These are phyloP conservation scores for Pugionium cornutum DNA, from an alignment of 345 rosid genomes.

Conservation along the genomic window DNA sequence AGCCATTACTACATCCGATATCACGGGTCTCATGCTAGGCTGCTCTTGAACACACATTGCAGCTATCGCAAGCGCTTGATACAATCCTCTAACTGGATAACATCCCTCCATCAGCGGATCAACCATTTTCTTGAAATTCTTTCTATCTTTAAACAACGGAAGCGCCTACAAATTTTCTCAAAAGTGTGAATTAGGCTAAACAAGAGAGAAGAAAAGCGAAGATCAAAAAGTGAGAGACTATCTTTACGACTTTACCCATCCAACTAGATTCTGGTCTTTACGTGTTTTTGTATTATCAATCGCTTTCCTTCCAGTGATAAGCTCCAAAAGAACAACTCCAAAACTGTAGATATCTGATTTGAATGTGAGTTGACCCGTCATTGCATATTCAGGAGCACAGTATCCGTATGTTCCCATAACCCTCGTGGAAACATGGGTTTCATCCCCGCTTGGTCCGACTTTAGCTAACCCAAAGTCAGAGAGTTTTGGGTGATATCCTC, in stretches of 20 bases:
- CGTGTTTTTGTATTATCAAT: conserved; percentile 49
- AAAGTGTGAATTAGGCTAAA: conserved; percentile 7
- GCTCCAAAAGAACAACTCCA: conserved; percentile 75
- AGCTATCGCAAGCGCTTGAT: conserved; percentile 81
- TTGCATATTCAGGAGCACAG: no score
- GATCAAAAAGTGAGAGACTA: not conserved
- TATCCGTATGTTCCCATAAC: no score
- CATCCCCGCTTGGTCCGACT: conserved; percentile 83
- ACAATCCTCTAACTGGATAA: conserved; percentile 67
- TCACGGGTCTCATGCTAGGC: conserved; percentile 70
- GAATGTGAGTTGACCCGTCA: conserved; percentile 60
- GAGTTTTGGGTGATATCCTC: conserved; percentile 15
- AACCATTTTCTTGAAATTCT: conserved; percentile 60
- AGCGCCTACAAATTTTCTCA: conserved; percentile 54
- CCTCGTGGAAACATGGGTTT: conserved; percentile 78
- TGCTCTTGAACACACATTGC: conserved; percentile 93
- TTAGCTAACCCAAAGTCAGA: conserved; percentile 83
- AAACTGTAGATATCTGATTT: conserved; percentile 88
- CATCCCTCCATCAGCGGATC: conserved; percentile 69
- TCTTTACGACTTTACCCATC: conserved; percentile 58
- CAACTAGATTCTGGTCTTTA: conserved; percentile 63
- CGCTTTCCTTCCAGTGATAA: conserved; percentile 83
- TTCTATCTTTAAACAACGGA: conserved; percentile 77
- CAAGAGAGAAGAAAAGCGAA: not conserved
- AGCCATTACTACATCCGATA: conserved; percentile 75